These are phyloP conservation scores for Tremella yokohamensis DNA, from an alignment of 768 basidiomycete genomes.

Conservation along the genomic window DNA sequence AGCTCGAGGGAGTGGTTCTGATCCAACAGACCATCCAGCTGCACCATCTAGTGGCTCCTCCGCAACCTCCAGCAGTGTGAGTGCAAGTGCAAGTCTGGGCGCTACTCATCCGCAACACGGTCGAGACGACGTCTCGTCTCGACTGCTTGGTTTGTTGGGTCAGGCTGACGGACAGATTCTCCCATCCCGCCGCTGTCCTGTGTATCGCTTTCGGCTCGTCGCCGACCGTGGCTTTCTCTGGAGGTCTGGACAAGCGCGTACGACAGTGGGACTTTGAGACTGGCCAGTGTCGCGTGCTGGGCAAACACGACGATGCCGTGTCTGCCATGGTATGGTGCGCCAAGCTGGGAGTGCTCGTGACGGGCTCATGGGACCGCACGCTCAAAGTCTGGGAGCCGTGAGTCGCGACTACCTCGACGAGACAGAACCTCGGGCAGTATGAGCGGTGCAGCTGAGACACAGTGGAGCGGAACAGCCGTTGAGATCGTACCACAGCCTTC, in stretches of 20 bases:
- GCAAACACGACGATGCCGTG: conserved; percentile 75
- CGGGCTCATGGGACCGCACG: conserved; percentile 89
- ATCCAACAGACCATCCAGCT: conserved; percentile 32
- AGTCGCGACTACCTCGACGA: conserved; percentile 11
- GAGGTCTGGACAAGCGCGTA: conserved; percentile 78
- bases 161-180: conserved; percentile 54
- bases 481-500: conserved; percentile 63
- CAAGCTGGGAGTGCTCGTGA: conserved; percentile 66
- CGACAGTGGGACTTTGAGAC: conserved; percentile 78
- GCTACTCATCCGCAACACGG: too few relatives aligned
- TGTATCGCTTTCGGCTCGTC: conserved; percentile 69
- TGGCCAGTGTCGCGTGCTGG: conserved; percentile 69
- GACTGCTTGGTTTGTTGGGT: too few relatives aligned
- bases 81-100: too few relatives aligned
- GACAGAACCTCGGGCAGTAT: too few relatives aligned
- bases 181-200: conserved; percentile 85
- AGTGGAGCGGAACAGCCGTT: conserved; percentile 53
- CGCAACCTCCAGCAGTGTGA: conserved; percentile 37
- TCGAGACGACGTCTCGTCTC: too few relatives aligned
- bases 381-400: conserved; percentile 77
- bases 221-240: conserved; percentile 68
- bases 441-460: too few relatives aligned
- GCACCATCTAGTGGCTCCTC: conserved; percentile 27
- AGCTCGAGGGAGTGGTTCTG: neutral
- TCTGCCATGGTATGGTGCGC: conserved; percentile 70